A percentile compares a stretch with the other conserved stretches of the same genome.
These are phyloP conservation scores for Rhodamnia argentea DNA, from an alignment of 345 rosid genomes.

Conservation along the genomic window DNA sequence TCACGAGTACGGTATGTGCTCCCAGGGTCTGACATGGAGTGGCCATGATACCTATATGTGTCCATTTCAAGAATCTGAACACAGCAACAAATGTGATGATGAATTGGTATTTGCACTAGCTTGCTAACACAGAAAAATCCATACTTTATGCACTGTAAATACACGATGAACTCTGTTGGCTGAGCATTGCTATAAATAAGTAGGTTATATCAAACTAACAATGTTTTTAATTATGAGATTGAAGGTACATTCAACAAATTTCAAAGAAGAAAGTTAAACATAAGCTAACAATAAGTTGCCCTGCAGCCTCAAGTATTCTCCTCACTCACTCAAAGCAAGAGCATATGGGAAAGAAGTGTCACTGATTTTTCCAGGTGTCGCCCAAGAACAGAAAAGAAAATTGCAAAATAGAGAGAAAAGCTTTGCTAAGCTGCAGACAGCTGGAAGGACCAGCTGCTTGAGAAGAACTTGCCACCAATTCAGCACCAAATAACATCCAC, in stretches of 20 bases:
- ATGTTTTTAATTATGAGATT: neutral
- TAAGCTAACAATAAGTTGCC: neutral
- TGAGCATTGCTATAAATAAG: neutral
- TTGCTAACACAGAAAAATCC: neutral
- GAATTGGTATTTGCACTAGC: neutral
- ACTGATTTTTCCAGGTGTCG: neutral
- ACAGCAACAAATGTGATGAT: neutral
- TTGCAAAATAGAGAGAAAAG: neutral
- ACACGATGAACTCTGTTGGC: neutral
- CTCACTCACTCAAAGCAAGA: neutral
- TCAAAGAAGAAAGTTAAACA: neutral
- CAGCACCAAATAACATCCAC: neutral
- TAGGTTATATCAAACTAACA: neutral
- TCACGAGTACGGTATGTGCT: slow-evolving; percentile 99
- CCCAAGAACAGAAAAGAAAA: neutral
- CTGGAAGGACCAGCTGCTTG: neutral
- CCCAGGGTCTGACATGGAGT: slow-evolving; percentile 99
- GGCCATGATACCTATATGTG: slow-evolving; percentile 97
- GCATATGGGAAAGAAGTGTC: neutral
- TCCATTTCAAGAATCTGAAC: slow-evolving; percentile 97
- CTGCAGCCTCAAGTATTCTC: neutral
- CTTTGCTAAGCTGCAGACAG: neutral
- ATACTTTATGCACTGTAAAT: neutral
- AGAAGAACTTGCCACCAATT: neutral
- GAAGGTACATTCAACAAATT: neutral